Conservation (phyloP, 148 eudicot species). For the Talinum fruticosum region DNA sequence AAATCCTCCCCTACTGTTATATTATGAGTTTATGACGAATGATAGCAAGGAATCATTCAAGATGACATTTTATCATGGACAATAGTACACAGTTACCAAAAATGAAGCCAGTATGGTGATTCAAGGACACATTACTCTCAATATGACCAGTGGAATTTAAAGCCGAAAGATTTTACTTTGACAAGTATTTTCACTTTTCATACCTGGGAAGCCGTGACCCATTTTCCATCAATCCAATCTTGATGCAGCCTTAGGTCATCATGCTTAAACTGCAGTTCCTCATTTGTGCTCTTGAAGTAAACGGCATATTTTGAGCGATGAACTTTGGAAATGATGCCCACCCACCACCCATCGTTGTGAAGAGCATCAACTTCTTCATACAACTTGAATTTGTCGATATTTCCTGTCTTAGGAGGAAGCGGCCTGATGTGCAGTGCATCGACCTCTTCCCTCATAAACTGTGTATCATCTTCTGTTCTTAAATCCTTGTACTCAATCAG, state of each 20-base stretch:
- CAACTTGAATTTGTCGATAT: conserved; percentile 40
- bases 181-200: background rate
- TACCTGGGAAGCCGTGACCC: conserved; percentile 71
- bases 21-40: background rate
- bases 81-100: background rate
- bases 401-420: conserved; percentile 47
- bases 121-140: background rate
- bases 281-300: conserved; percentile 52
- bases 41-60: background rate
- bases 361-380: conserved; percentile 79
- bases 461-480: conserved; percentile 60
- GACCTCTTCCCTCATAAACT: conserved; percentile 61
- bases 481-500: conserved; percentile 58
- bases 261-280: conserved; percentile 55
- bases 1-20: background rate
- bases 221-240: conserved; percentile 80
- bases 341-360: conserved; percentile 94
- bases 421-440: conserved; percentile 69
- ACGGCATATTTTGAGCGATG: conserved; percentile 52
- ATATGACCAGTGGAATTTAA: background rate
- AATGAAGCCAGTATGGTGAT: background rate
- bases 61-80: background rate
- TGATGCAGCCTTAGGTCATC: conserved; percentile 70
- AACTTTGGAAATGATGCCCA: conserved; percentile 64
- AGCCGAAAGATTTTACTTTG: background rate